These are phyloP conservation scores for Cajanus cajan DNA, from an alignment of 306 rosid species.

Conservation along the genomic window DNA sequence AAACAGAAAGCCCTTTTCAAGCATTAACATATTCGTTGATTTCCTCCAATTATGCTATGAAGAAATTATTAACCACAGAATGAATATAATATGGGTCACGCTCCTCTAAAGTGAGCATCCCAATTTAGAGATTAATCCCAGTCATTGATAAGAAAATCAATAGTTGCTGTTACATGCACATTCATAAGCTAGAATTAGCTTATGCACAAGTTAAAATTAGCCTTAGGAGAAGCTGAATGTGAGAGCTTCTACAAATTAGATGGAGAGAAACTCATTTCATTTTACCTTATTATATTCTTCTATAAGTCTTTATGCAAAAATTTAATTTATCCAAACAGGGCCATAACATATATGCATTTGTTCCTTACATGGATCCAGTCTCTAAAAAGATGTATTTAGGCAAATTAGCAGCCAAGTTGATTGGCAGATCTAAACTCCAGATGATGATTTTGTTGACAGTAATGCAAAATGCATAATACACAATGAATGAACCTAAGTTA, in stretches of 20 bases:
- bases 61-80: neutral
- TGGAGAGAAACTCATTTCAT: too few relatives aligned
- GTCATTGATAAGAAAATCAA: neutral
- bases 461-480: neutral
- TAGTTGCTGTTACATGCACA: neutral
- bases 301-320: too few relatives aligned
- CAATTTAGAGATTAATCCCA: neutral
- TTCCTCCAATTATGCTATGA: neutral
- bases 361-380: neutral
- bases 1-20: slow-evolving; percentile 23
- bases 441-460: neutral
- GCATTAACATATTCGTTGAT: neutral
- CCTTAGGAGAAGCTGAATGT: too few relatives aligned
- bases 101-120: neutral
- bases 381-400: slow-evolving; percentile 11
- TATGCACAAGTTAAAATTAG: too few relatives aligned
- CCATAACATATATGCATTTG: neutral
- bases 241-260: too few relatives aligned
- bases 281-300: too few relatives aligned
- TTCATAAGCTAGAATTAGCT: too few relatives aligned
- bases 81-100: neutral
- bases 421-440: neutral
- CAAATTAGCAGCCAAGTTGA: neutral
- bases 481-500: neutral
- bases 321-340: too few relatives aligned